These are phyloP conservation scores for Arthrobotrys pseudoclavata DNA, from an alignment of 2,329 filamentous ascomycete species.

Conservation along the genomic window DNA sequence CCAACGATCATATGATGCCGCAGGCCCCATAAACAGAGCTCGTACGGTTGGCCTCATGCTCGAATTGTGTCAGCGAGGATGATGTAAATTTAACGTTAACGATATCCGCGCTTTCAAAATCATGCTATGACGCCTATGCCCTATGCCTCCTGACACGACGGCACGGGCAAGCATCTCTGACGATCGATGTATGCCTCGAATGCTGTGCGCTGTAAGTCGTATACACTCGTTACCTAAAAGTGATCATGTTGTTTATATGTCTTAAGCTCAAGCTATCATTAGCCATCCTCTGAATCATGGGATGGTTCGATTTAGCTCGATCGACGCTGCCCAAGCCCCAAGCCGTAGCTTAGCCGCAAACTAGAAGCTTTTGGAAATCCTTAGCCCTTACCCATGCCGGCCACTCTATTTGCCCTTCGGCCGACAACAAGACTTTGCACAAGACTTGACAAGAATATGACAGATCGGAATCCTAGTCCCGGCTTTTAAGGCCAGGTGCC, in stretches of 20 bases:
- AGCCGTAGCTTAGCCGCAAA: slow-evolving; percentile 28
- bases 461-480: slow-evolving; percentile 4
- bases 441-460: neutral
- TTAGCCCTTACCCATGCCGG: slow-evolving; percentile 5
- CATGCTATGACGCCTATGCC: neutral
- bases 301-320: slow-evolving; percentile 12
- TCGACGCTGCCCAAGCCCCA: slow-evolving; percentile 6
- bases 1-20: slow-evolving; percentile 33
- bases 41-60: slow-evolving; percentile 14
- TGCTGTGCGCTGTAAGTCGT: slow-evolving; percentile 8
- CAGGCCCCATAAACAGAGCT: slow-evolving; percentile 2
- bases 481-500: neutral
- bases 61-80: slow-evolving; percentile 24
- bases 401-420: slow-evolving; percentile 17
- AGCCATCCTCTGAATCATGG: slow-evolving; percentile 15
- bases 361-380: slow-evolving; percentile 11
- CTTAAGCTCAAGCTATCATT: slow-evolving; percentile 23
- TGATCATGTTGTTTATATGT: slow-evolving; percentile 30
- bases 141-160: slow-evolving; percentile 12
- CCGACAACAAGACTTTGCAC: slow-evolving; percentile 14
- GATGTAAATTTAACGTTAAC: slow-evolving; percentile 15
- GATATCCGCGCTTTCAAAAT: neutral
- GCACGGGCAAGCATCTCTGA: neutral
- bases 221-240: slow-evolving; percentile 4
- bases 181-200: neutral